Conservation (phyloP, 164 flowering plant genomes). For the Magnolia sinica region DNA sequence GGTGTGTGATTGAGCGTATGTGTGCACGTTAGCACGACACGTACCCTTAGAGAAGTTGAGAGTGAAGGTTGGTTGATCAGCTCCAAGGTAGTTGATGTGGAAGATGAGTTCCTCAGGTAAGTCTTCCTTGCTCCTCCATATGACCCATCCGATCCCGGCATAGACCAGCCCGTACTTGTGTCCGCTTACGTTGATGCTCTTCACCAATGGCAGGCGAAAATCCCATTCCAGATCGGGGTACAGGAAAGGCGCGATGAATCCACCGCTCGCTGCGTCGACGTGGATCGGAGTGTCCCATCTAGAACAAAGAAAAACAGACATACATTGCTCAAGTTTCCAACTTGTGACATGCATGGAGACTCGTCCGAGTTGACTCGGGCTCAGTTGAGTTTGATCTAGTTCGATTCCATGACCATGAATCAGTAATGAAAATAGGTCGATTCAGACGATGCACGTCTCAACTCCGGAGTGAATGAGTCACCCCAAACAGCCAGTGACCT, state of each 20-base stretch:
- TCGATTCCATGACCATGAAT: too few species aligned
- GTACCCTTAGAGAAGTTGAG: slow-evolving; percentile 48
- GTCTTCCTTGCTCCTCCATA: slow-evolving; percentile 44
- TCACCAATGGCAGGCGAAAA: slow-evolving; percentile 38
- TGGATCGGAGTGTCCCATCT: slow-evolving; percentile 52
- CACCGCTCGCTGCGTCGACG: slow-evolving; percentile 51
- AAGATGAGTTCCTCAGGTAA: slow-evolving; percentile 46
- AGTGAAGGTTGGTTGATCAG: slow-evolving; percentile 50
- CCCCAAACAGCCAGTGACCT: too few species aligned
- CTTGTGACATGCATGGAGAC: too few species aligned
- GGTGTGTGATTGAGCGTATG: too few species aligned
- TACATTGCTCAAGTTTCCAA: too few species aligned
- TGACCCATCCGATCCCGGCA: slow-evolving; percentile 45
- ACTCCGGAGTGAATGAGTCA: too few species aligned
- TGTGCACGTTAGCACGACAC: background rate
- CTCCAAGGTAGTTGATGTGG: slow-evolving; percentile 45
- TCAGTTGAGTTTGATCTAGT: too few species aligned
- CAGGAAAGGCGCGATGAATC: slow-evolving; percentile 40
- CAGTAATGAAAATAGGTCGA: too few species aligned
- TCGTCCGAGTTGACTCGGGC: too few species aligned
- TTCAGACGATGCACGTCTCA: too few species aligned
- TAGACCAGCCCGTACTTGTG: slow-evolving; percentile 44
- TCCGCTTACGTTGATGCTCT: slow-evolving; percentile 44
- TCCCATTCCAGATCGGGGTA: slow-evolving; percentile 50
- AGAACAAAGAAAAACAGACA: background rate